These are phyloP conservation scores for Pogostemon cablin DNA, from an alignment of 257 asterid species.

Conservation along the genomic window DNA sequence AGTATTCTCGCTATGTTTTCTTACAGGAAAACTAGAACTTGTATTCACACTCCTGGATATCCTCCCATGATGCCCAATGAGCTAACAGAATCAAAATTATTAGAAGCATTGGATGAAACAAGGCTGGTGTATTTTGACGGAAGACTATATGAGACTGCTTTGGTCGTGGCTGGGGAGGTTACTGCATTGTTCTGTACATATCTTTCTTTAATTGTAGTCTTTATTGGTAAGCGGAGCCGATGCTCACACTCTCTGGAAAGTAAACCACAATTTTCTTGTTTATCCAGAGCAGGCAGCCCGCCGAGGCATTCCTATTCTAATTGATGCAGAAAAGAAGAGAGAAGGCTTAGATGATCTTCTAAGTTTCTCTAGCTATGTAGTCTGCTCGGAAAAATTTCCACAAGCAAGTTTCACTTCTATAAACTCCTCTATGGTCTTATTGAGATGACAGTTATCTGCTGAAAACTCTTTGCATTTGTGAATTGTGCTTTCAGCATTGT, in stretches of 20 bases:
- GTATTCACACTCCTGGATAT: slow-evolving; percentile 94
- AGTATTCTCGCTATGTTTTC: slow-evolving; percentile 17
- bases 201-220: slow-evolving; percentile 20
- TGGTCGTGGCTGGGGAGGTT: slow-evolving; percentile 84
- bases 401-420: slow-evolving; percentile 60
- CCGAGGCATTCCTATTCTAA: slow-evolving; percentile 81
- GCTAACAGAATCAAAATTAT: slow-evolving; percentile 60
- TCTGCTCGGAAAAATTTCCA: slow-evolving; percentile 89
- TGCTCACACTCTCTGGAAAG: slow-evolving; percentile 31
- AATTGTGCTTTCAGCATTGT: not conserved
- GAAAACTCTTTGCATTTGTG: slow-evolving; percentile 5
- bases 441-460: slow-evolving; percentile 3
- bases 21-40: slow-evolving; percentile 93
- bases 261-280: slow-evolving; percentile 44
- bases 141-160: slow-evolving; percentile 84
- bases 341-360: slow-evolving; percentile 91
- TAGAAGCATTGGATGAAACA: slow-evolving; percentile 69
- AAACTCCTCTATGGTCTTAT: slow-evolving; percentile 25
- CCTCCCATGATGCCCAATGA: slow-evolving; percentile 93
- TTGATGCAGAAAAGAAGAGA: slow-evolving; percentile 88
- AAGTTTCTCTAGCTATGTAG: slow-evolving; percentile 62
- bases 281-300: slow-evolving; percentile 95
- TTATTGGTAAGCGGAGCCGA: slow-evolving; percentile 12
- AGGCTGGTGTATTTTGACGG: slow-evolving; percentile 80
- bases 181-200: slow-evolving; percentile 27